Evolutionary conservation across 495 filamentous ascomycete species (phyloP), one percentile per base, ranked within the genome.

Genomic region (Neurospora sp.): DNA sequence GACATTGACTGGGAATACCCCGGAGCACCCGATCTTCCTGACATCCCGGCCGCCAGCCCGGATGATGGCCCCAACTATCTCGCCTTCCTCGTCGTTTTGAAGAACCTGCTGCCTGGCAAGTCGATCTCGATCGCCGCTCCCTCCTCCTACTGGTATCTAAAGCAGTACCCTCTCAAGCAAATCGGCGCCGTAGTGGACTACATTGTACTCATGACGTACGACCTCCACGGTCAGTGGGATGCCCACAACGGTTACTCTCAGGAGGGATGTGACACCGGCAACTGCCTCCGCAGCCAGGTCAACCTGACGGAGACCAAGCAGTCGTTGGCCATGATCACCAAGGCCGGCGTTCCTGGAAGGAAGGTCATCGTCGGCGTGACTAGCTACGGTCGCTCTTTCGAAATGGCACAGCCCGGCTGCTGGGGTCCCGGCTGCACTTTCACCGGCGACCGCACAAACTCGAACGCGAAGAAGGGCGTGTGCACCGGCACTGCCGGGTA

Each of bases 281-380:
- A 81, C 72, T 84, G 83, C 72, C 80, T 85, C 1, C 77, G 82
- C 27, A 80, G 76, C 10, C 83, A 86, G 68, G 81, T 85, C 41
- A 85, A 85, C 70, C 20, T 74, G 40, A 84, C 85, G 4, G 85
- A 86, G 74, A 86, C 82, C 3, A 41, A 71, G 31, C 35, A 77
- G 14, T 77, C 81, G 1, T 74, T 86, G 2, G 69, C 79, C 22
- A 85, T 86, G 83, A 78, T 86, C 39, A 86, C 84, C 42, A 87
- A 87, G 73, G 83, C 84, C 3, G 84, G 85, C 20, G 81, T 86
- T 7, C 81, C 80, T 0, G 53, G 78, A 0, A 79, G 74, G 42
- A 85, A 82, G 71, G 69, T 86, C 18, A 42, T 27, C 27, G 27
- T 27, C 9, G 81, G 85, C 4, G 73, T 82, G 0, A 18, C 78